A percentile compares a stretch with the other conserved stretches of the same genome.
Evolutionary conservation across 495 filamentous ascomycete species (phyloP).

Genomic region (Lepraria neglecta): DNA sequence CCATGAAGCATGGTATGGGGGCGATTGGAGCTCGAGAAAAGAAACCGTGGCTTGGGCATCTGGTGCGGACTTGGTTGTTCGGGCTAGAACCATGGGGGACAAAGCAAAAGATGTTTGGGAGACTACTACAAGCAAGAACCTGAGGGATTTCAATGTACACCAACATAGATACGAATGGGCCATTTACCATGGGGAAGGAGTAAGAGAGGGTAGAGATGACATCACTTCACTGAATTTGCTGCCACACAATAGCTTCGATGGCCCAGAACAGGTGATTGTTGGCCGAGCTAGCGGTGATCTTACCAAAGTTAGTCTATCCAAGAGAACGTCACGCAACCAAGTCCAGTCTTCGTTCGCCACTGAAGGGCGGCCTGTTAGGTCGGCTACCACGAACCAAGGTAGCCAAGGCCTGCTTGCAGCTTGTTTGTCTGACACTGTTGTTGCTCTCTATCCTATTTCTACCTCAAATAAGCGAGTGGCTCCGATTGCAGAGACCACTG

Average conservation of each 20-base stretch:
- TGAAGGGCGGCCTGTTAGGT: slow-evolving; percentile 25
- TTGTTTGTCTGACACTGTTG: slow-evolving; percentile 38
- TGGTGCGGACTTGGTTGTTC: slow-evolving; percentile 50
- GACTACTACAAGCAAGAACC: slow-evolving; percentile 21
- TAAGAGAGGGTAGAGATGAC: slow-evolving; percentile 56
- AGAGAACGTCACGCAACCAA: slow-evolving; percentile 10
- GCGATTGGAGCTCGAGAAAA: slow-evolving; percentile 46
- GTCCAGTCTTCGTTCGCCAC: slow-evolving; percentile 26
- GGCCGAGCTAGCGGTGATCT: slow-evolving; percentile 45
- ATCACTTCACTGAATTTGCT: slow-evolving; percentile 54
- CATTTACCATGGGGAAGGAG: slow-evolving; percentile 46
- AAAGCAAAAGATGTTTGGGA: slow-evolving; percentile 16
- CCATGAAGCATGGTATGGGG: slow-evolving; percentile 50
- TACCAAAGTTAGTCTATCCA: slow-evolving; percentile 29
- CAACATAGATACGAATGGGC: slow-evolving; percentile 38
- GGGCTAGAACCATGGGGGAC: slow-evolving; percentile 33
- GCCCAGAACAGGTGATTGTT: slow-evolving; percentile 36
- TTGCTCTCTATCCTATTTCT: slow-evolving; percentile 44
- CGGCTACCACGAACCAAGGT: slow-evolving; percentile 3
- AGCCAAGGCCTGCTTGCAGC: slow-evolving; percentile 38
- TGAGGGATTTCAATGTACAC: slow-evolving; percentile 26
- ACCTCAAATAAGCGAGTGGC: slow-evolving; percentile 31
- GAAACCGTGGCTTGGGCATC: slow-evolving; percentile 59
- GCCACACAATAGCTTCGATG: slow-evolving; percentile 33
- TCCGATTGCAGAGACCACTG: slow-evolving; percentile 36